Base-by-base conservation (phyloP, 495 filamentous ascomycete genomes). In the Daldinia vernicosa region DNA sequence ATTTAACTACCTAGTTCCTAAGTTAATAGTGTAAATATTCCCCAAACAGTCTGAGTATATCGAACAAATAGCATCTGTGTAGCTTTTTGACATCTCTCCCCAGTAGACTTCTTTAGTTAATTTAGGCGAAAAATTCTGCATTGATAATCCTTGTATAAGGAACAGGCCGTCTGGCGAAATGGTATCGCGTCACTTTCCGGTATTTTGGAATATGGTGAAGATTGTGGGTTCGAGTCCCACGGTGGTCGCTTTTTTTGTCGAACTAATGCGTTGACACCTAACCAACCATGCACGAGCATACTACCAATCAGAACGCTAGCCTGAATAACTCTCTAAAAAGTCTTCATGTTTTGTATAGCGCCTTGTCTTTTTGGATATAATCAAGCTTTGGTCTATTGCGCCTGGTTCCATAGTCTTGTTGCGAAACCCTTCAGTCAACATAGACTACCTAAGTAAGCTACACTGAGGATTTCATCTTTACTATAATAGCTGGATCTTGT, bases 191-290 rank as follows among this genome's bases (percentile, higher is more conserved):
- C 43, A 47, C 43, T 47, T 47, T 47, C 43, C 43, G 43, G 43
- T 47, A 47, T 47, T 22, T 2, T 24, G 43, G 43, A 47, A 47
- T 47, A 17, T 47, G 43, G 43, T 47, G 43, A 47, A 47, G 43
- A 47, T 47, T 47, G 43, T 47, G 43, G 43, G 43, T 47, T 47
- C 43, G 43, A 47, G 43, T 47, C 43, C 43, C 43, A 47, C 43
- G 43, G 43, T 47, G 43, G 43, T 47, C 43, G 43, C 6, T 24
- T 43, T 24, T 24, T 47, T 47, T 11, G 43, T 22, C 8, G 2
- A 19, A 22, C 43, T 24, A 47, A 47, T n/a, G 40, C 40, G 40
- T 9, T 22, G 40, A 9, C 40, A 45, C n/a, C 9, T 47, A 22
- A 22, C 11, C 43, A 22, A 22, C 11, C 43, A 12, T 47, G 43